These are phyloP conservation scores for Colletotrichum magnum DNA, from an alignment of 2,329 filamentous ascomycete genomes.

Conservation along the genomic window DNA sequence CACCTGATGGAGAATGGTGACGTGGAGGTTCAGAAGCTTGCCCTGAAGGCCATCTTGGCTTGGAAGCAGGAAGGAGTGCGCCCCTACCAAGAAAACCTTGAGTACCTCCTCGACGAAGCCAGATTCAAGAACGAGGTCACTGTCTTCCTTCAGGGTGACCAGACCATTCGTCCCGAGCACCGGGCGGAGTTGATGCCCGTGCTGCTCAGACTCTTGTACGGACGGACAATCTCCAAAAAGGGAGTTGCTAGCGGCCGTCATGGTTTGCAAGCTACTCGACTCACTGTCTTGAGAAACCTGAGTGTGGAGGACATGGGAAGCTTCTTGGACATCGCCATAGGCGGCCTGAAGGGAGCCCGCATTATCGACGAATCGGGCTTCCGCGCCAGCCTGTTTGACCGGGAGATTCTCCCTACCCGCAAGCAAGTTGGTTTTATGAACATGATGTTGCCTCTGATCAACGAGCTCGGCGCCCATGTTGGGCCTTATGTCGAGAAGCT, in stretches of 20 bases:
- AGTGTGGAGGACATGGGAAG: slow-evolving; percentile 80
- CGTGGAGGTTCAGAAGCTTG: slow-evolving; percentile 86
- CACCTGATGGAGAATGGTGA: slow-evolving; percentile 89
- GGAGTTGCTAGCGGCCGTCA: slow-evolving; percentile 82
- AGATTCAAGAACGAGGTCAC: slow-evolving; percentile 95
- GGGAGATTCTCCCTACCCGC: slow-evolving; percentile 74
- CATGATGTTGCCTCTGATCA: slow-evolving; percentile 90
- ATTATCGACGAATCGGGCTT: slow-evolving; percentile 67
- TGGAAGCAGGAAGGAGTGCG: slow-evolving; percentile 88
- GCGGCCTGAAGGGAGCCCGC: slow-evolving; percentile 73
- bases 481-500: slow-evolving; percentile 77
- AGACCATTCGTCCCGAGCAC: slow-evolving; percentile 81
- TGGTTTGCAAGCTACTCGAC: slow-evolving; percentile 84
- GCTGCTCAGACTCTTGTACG: slow-evolving; percentile 88
- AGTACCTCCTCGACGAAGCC: slow-evolving; percentile 90
- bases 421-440: slow-evolving; percentile 94
- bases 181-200: slow-evolving; percentile 84
- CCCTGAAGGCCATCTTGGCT: slow-evolving; percentile 86
- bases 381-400: slow-evolving; percentile 67
- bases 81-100: slow-evolving; percentile 86
- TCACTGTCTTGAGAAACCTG: slow-evolving; percentile 86
- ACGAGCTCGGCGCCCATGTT: slow-evolving; percentile 84
- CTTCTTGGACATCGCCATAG: slow-evolving; percentile 87
- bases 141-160: slow-evolving; percentile 84
- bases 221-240: slow-evolving; percentile 86